phyloP scores from a whole-genome alignment of 257 asterid genomes.

The Cordia subcordata region DNA sequence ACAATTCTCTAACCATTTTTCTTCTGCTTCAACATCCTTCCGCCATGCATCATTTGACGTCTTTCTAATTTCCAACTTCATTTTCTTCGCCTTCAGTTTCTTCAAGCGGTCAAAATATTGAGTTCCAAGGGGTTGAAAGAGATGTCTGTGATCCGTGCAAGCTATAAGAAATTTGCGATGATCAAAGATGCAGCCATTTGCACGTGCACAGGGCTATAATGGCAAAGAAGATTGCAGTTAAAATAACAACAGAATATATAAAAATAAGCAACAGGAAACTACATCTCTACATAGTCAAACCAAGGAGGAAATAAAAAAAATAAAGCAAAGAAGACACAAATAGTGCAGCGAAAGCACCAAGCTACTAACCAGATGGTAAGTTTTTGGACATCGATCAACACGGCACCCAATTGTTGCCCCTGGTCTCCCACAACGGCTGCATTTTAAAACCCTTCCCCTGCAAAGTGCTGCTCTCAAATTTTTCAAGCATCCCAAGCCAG shows the following conservation, averaged over 20 bases:
- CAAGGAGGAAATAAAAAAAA: background rate
- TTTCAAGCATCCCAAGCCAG: constrained; percentile 97
- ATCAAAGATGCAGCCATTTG: constrained; percentile 85
- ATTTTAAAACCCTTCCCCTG: constrained; percentile 88
- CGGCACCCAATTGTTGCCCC: constrained; percentile 99
- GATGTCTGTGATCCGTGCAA: constrained; percentile 88
- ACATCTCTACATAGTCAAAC: constrained; percentile 3
- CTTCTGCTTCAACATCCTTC: constrained; percentile 93
- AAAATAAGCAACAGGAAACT: constrained; percentile 2
- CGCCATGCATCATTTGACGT: constrained; percentile 72
- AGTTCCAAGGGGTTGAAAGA: constrained; percentile 85
- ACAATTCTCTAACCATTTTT: constrained; percentile 91
- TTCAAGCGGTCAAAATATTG: constrained; percentile 48
- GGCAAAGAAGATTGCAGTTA: constrained; percentile 10
- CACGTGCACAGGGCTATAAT: constrained; percentile 95
- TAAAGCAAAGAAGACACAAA: background rate
- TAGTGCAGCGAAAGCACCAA: constrained; percentile 6
- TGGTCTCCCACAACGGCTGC: constrained; percentile 93
- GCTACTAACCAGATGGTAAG: constrained; percentile 86
- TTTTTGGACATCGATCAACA: constrained; percentile 97
- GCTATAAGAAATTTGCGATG: constrained; percentile 98
- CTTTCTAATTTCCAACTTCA: constrained; percentile 75
- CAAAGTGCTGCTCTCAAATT: constrained; percentile 97
- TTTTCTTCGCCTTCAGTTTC: constrained; percentile 69
- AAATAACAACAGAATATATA: background rate